These are phyloP conservation scores for Aspergillus baeticus DNA, from an alignment of 495 filamentous ascomycete genomes.

Conservation along the genomic window DNA sequence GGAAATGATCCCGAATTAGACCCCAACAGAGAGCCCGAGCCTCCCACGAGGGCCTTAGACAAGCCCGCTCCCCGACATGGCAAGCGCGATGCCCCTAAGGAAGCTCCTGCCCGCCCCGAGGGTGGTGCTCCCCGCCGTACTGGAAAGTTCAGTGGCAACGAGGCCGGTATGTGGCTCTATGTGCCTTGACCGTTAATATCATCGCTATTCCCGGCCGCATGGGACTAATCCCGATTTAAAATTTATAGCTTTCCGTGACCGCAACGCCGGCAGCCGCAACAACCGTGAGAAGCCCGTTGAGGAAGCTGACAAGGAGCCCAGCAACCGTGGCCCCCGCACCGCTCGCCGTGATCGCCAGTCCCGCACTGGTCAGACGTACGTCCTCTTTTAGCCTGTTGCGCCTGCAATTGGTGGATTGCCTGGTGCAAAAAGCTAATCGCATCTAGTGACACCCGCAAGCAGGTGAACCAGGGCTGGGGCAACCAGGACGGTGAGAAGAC, in stretches of 20 bases:
- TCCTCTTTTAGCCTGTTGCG: background rate
- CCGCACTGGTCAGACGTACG: conserved; percentile 69
- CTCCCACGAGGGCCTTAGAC: conserved; percentile 83
- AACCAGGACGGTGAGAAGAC: conserved; percentile 73
- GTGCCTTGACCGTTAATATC: background rate
- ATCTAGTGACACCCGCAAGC: conserved; percentile 82
- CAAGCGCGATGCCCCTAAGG: conserved; percentile 87
- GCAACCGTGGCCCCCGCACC: conserved; percentile 52
- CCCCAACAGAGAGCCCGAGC: conserved; percentile 69
- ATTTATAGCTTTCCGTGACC: conserved; percentile 81
- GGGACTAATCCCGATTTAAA: conserved; percentile 12
- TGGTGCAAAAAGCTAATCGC: background rate
- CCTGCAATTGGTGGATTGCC: too few relatives aligned
- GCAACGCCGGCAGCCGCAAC: conserved; percentile 73
- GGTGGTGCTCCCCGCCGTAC: conserved; percentile 53
- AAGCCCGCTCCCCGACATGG: conserved; percentile 72
- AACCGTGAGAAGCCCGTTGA: conserved; percentile 82
- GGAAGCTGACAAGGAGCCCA: conserved; percentile 54
- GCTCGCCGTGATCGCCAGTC: conserved; percentile 80
- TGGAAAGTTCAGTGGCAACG: conserved; percentile 68
- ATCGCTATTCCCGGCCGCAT: background rate
- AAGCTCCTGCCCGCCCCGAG: conserved; percentile 49
- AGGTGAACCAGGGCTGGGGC: conserved; percentile 89
- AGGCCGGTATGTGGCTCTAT: conserved; percentile 67
- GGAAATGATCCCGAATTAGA: conserved; percentile 90